A percentile compares a stretch with the other conserved stretches of the same genome.
These are phyloP conservation scores for Rubus idaeus DNA, from an alignment of 306 rosid species.

Conservation along the genomic window DNA sequence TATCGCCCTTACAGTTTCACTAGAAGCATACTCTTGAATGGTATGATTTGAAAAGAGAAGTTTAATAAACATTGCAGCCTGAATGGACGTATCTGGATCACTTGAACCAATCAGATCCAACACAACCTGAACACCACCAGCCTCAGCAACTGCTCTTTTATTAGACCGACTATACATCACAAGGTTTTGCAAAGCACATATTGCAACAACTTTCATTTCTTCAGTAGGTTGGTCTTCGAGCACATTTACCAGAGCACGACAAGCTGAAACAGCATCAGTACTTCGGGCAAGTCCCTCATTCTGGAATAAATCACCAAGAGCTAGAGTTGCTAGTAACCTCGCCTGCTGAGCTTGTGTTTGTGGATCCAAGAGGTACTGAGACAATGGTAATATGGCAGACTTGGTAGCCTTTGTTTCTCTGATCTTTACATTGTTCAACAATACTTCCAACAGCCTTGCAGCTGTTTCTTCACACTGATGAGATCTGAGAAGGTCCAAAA, in stretches of 20 bases:
- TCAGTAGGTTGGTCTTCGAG: slow-evolving; percentile 99
- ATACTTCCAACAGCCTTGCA: slow-evolving; percentile 90
- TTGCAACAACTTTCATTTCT: slow-evolving; percentile 99
- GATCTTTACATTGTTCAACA: slow-evolving; percentile 91
- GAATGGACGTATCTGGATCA: slow-evolving; percentile 88
- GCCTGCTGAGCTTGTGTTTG: slow-evolving; percentile 99
- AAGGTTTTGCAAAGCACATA: slow-evolving; percentile 97
- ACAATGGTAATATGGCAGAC: slow-evolving; percentile 83
- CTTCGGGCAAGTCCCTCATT: slow-evolving; percentile 94
- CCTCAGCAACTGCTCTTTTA: slow-evolving; percentile 99
- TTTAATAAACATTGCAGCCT: slow-evolving; percentile 96
- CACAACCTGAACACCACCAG: slow-evolving; percentile 98
- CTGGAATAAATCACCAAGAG: slow-evolving; percentile 97
- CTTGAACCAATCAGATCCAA: slow-evolving; percentile 96
- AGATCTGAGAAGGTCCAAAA: slow-evolving; percentile 87
- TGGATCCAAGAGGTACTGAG: slow-evolving; percentile 98
- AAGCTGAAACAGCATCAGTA: slow-evolving; percentile 93
- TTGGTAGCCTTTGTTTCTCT: slow-evolving; percentile 91
- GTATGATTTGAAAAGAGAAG: slow-evolving; percentile 96
- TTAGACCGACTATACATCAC: slow-evolving; percentile 95
- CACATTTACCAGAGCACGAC: slow-evolving; percentile 96
- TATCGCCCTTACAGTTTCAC: slow-evolving; percentile 95
- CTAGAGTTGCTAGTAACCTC: slow-evolving; percentile 93
- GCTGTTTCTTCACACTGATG: slow-evolving; percentile 97
- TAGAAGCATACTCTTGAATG: slow-evolving; percentile 98